Evolutionary conservation across 805 yeast species (phyloP).

Genomic region (Metschnikowia continentalis): DNA sequence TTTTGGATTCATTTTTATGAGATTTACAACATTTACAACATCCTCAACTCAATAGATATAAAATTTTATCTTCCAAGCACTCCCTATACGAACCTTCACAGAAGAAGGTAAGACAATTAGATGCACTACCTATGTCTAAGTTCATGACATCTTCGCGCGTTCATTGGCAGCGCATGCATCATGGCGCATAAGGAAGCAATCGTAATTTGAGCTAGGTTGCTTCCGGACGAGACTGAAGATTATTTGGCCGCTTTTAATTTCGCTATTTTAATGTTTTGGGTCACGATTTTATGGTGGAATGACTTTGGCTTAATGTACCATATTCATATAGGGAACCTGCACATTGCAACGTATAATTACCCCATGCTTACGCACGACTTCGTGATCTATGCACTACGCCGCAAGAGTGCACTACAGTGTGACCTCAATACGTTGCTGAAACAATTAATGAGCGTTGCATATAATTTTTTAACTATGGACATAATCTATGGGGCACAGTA

Average conservation of each 20-base stretch:
- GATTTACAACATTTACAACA: too few relatives aligned
- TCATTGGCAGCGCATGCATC: not conserved
- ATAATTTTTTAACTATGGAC: not conserved
- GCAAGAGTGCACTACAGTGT: not conserved
- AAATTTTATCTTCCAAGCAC: too few relatives aligned
- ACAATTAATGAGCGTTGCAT: not conserved
- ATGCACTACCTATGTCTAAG: not conserved
- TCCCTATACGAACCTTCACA: too few relatives aligned
- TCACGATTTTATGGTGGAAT: not conserved
- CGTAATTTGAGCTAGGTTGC: too few relatives aligned
- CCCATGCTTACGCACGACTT: not conserved
- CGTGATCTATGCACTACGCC: not conserved
- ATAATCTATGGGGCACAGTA: slow-evolving; percentile 25
- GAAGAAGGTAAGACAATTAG: too few relatives aligned
- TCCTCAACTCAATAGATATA: too few relatives aligned
- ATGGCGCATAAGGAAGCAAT: not conserved
- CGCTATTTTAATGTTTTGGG: too few relatives aligned
- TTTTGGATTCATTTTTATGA: too few relatives aligned
- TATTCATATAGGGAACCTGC: not conserved
- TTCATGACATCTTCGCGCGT: not conserved
- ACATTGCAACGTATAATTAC: not conserved
- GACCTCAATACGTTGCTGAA: not conserved
- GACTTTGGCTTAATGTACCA: not conserved
- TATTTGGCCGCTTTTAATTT: not conserved
- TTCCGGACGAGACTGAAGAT: not conserved